phyloP scores from a whole-genome alignment of 2,329 filamentous ascomycete species.

The Beauveria scarabaeidicola region DNA sequence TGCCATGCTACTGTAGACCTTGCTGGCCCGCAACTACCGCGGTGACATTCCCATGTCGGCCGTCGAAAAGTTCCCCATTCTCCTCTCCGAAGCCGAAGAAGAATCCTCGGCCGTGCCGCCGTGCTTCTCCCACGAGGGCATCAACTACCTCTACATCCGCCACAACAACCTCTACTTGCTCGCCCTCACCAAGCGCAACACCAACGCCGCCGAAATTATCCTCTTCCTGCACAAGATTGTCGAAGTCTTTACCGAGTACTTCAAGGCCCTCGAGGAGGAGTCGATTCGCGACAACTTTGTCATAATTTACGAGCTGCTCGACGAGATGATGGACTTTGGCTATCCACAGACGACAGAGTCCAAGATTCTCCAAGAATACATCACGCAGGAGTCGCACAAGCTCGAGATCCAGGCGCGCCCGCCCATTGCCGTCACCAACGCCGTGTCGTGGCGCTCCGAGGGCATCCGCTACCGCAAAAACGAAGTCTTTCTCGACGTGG shows the following conservation, averaged over 20 bases:
- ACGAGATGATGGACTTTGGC: constrained; percentile 99
- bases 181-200: constrained; percentile 95
- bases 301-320: constrained; percentile 94
- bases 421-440: constrained; percentile 96
- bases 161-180: constrained; percentile 99
- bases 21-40: constrained; percentile 95
- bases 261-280: constrained; percentile 97
- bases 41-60: constrained; percentile 99
- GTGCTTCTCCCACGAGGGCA: constrained; percentile 96
- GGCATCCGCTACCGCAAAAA: constrained; percentile 98
- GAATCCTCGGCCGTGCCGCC: constrained; percentile 95
- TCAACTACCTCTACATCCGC: constrained; percentile 99
- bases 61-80: constrained; percentile 93
- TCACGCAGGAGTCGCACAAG: constrained; percentile 98
- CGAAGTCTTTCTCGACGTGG: constrained; percentile 95
- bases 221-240: constrained; percentile 97
- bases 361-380: constrained; percentile 98
- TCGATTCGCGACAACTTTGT: constrained; percentile 99
- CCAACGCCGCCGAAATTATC: constrained; percentile 95
- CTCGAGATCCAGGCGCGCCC: constrained; percentile 92
- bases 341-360: constrained; percentile 97
- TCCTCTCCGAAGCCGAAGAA: constrained; percentile 97
- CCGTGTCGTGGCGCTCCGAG: constrained; percentile 95
- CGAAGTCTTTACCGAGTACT: constrained; percentile 99
- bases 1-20: constrained; percentile 56